phyloP scores from a whole-genome alignment of 345 rosid genomes.

The Eucalyptus decipiens region DNA sequence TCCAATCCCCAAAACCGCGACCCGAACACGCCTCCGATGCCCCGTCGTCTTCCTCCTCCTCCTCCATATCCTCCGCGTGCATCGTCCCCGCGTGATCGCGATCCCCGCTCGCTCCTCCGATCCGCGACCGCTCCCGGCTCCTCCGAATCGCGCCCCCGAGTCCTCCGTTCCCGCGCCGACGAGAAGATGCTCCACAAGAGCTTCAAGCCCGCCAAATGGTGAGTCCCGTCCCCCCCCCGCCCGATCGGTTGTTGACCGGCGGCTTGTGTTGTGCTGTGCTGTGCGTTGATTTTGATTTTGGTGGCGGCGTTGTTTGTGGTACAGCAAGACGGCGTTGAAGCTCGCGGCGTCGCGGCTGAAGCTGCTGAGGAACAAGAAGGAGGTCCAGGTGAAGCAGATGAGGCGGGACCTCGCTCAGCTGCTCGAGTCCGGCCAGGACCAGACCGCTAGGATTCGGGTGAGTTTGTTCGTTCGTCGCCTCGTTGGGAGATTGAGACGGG shows the following conservation, averaged over 20 bases:
- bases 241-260: neutral
- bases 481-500: neutral
- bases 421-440: conserved; percentile 76
- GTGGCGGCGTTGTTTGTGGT: neutral
- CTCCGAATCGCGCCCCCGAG: neutral
- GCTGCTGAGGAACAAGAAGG: conserved; percentile 67
- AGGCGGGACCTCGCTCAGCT: conserved; percentile 72
- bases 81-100: neutral
- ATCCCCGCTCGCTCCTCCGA: neutral
- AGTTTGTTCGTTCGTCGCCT: neutral
- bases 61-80: too few relatives aligned
- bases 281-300: neutral
- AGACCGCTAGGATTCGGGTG: conserved; percentile 82
- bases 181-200: conserved; percentile 45
- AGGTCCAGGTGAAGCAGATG: conserved; percentile 47
- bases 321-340: conserved; percentile 74
- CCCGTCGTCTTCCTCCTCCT: too few relatives aligned
- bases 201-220: conserved; percentile 96
- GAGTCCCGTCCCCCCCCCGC: neutral
- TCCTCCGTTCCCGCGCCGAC: neutral
- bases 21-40: neutral
- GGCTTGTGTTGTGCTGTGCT: rapidly evolving
- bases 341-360: conserved; percentile 67
- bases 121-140: neutral
- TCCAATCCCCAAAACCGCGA: neutral